Conservation (phyloP, 2,329 filamentous ascomycete genomes). For the Alternaria brassicae region DNA sequence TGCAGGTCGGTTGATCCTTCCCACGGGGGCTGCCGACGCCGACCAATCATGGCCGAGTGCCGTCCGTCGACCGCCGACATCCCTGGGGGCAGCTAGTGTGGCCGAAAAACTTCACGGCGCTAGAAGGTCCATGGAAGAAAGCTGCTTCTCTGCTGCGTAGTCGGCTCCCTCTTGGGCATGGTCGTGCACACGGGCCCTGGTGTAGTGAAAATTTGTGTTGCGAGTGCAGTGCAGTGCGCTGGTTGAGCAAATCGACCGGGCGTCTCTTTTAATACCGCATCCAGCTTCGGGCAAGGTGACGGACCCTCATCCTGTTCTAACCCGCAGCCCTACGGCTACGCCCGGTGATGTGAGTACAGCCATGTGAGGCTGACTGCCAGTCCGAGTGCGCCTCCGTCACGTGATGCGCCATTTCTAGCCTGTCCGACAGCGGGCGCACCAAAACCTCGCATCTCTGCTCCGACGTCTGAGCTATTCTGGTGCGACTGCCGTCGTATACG, state of each 20-base stretch:
- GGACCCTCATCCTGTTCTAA: not conserved
- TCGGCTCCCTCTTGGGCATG: not conserved
- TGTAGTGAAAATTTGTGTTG: slow-evolving; percentile 1
- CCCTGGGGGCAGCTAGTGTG: not conserved
- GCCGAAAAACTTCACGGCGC: slow-evolving; percentile 10
- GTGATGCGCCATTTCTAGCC: not conserved
- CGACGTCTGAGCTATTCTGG: not conserved
- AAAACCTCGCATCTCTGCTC: not conserved
- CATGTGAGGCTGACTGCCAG: not conserved
- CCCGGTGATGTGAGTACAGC: not conserved
- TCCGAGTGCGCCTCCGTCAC: not conserved
- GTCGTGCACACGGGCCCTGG: not conserved
- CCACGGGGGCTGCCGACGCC: slow-evolving; percentile 12
- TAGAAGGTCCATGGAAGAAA: slow-evolving; percentile 16
- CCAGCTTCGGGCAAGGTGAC: not conserved
- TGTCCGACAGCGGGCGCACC: not conserved
- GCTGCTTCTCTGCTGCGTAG: slow-evolving; percentile 1
- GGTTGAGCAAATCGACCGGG: not conserved
- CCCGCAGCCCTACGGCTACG: slow-evolving; percentile 1
- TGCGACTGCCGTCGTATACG: not conserved
- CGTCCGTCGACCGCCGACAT: slow-evolving; percentile 1
- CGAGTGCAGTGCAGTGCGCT: slow-evolving; percentile 1
- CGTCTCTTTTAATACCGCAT: not conserved
- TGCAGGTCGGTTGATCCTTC: slow-evolving; percentile 33
- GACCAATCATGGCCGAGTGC: slow-evolving; percentile 19